Base-by-base conservation (phyloP, 148 eudicot species). In the Amaranthus palmeri region DNA sequence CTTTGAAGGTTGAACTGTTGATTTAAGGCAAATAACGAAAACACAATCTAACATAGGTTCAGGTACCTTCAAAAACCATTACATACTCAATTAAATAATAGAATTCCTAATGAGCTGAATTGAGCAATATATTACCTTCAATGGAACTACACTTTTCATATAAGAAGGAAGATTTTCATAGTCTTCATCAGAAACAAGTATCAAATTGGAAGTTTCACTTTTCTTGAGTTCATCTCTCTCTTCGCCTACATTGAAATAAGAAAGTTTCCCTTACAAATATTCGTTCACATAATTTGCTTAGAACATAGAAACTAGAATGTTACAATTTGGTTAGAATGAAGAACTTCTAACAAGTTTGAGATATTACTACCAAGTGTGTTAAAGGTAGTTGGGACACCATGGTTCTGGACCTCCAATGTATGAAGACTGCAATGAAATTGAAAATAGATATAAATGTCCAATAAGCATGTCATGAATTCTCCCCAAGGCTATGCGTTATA, bases 131-230 rank as follows among this genome's bases (percentile, higher is more conserved):
- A 47, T 25, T 84, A 95, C 98, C 98, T 91, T 85, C 97, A 93
- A 95, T 52, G 93, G 79, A 72, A 88, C 92, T 56, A 95, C 83
- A 65, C 74, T 83, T 78, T 77, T 91, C 91, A 95, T 85, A 68
- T 84, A 86, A 47, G 92, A 89, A 74, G 98, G 98, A 67, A 95
- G 90, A 69, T 70, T 79, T 73, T 89, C 96, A 68, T 91, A 95
- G 72, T 89, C 98, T 54, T 85, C 85, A 67, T 83, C 75, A 36
- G 83, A 84, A 68, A 89, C 81, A 57, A 63, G 73, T 79, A 93
- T 65, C 54, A 64, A 65, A 60, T 79, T 78, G 41, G 82, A 80
- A 60, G 72, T 81, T 72, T 73, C 83, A 82, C 18, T 76, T 67
- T 75, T 54, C 52, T 80, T 74, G 72, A 57, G 25, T 59, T 81